Conservation (phyloP, 768 basidiomycete genomes). For the Boletus rubropictus region DNA sequence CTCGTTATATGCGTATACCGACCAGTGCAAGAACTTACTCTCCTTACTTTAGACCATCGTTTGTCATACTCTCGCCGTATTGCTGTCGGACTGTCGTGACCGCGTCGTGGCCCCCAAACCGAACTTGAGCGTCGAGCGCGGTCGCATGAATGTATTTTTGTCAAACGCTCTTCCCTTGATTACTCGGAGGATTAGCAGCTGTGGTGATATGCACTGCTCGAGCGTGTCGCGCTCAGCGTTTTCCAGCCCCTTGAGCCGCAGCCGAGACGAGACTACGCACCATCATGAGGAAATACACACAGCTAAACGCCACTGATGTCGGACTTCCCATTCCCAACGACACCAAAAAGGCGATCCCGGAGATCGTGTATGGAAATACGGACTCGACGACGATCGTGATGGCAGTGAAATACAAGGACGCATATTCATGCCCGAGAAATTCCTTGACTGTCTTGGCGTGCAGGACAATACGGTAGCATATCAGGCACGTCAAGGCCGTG, state of each 20-base stretch:
- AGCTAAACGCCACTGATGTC: slow-evolving; percentile 7
- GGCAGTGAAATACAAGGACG: slow-evolving; percentile 13
- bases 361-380: slow-evolving; percentile 21
- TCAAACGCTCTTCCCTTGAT: slow-evolving; percentile 12
- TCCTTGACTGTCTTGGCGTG: slow-evolving; percentile 5
- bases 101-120: neutral
- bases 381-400: slow-evolving; percentile 19
- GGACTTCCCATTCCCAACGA: slow-evolving; percentile 14
- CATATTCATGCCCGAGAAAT: slow-evolving; percentile 14
- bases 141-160: neutral
- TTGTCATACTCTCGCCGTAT: neutral
- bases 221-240: neutral
- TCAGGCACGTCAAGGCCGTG: slow-evolving; percentile 16
- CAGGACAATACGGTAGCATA: slow-evolving; percentile 16
- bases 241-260: no score
- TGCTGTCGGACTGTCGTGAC: neutral
- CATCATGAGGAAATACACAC: slow-evolving; percentile 18
- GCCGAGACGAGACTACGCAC: slow-evolving; percentile 1
- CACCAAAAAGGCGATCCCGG: slow-evolving; percentile 21
- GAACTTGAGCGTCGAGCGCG: slow-evolving; percentile 10
- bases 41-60: no score
- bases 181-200: slow-evolving; percentile 24
- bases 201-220: slow-evolving; percentile 27
- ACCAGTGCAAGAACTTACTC: no score
- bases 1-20: no score